These are phyloP conservation scores for Suhomyces terraborum DNA, from an alignment of 1,139 yeast species.

Conservation along the genomic window DNA sequence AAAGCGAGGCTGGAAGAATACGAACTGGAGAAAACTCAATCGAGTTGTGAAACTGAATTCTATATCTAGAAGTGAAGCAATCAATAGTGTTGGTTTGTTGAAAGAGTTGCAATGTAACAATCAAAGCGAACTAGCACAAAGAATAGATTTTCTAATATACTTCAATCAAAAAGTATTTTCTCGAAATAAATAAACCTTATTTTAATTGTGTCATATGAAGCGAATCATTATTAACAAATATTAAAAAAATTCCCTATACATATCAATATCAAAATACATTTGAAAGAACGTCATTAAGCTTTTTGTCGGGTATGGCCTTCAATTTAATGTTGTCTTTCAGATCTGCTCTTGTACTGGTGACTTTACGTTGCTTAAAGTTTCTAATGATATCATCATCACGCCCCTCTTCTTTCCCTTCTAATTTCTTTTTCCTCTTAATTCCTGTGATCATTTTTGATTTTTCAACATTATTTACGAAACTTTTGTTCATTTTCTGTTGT, in stretches of 20 bases:
- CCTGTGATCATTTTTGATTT: conserved; percentile 77
- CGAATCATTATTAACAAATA: too few relatives aligned
- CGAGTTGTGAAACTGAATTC: conserved; percentile 17
- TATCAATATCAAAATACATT: conserved; percentile 23
- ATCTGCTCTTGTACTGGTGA: conserved; percentile 65
- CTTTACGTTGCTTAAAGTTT: conserved; percentile 62
- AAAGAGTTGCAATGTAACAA: conserved; percentile 15
- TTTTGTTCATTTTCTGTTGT: conserved; percentile 83
- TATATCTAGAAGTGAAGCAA: conserved; percentile 18
- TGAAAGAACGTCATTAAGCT: conserved; percentile 50
- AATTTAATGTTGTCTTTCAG: conserved; percentile 54
- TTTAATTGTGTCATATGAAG: too few relatives aligned
- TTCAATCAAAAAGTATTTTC: conserved; percentile 10
- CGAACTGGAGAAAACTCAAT: conserved; percentile 18
- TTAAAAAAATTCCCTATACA: background rate
- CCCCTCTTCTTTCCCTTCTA: conserved; percentile 23
- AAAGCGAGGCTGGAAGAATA: background rate
- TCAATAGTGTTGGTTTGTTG: conserved; percentile 15
- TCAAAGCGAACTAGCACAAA: conserved; percentile 15
- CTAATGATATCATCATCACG: conserved; percentile 42
- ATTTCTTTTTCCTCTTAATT: conserved; percentile 57
- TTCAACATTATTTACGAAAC: conserved; percentile 82
- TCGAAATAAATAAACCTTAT: too few relatives aligned
- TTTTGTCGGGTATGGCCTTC: conserved; percentile 43
- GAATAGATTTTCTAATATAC: conserved; percentile 18